Conservation (phyloP, 257 asterid genomes). For the Henckelia pumila region DNA sequence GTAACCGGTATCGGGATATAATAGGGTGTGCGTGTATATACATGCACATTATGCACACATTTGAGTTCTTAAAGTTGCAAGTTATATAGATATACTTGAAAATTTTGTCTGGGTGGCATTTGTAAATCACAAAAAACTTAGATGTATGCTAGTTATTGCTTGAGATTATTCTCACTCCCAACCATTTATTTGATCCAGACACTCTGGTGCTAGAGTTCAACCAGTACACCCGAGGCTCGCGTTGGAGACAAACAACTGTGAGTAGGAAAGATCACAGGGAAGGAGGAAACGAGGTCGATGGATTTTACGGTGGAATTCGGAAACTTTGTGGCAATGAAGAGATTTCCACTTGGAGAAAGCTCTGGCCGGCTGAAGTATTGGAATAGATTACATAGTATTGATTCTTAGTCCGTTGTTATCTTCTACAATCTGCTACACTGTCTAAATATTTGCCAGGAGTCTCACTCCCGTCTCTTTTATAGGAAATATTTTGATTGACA, state of each 20-base stretch:
- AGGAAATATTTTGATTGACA: neutral
- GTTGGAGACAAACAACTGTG: constrained; percentile 64
- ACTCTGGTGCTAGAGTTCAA: constrained; percentile 71
- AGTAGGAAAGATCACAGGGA: constrained; percentile 69
- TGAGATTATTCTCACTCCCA: constrained; percentile 22
- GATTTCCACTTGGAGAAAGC: constrained; percentile 59
- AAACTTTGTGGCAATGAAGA: constrained; percentile 47
- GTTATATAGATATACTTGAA: neutral
- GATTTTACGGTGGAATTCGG: constrained; percentile 75
- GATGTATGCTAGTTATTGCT: neutral
- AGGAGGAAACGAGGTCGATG: constrained; percentile 72
- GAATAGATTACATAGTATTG: constrained; percentile 42
- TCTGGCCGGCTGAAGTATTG: constrained; percentile 66
- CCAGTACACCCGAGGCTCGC: constrained; percentile 72
- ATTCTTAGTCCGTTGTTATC: no score
- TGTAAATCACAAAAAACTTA: neutral
- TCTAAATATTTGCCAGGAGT: neutral
- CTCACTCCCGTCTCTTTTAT: neutral
- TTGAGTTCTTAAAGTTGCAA: neutral
- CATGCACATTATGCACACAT: neutral
- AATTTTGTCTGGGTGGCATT: neutral
- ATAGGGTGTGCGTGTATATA: neutral
- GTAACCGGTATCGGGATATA: neutral
- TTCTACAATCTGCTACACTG: neutral
- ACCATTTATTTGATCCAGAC: constrained; percentile 39